Conservation (phyloP, 352 stramenopile genomes). For the Aphanomyces invadans region DNA sequence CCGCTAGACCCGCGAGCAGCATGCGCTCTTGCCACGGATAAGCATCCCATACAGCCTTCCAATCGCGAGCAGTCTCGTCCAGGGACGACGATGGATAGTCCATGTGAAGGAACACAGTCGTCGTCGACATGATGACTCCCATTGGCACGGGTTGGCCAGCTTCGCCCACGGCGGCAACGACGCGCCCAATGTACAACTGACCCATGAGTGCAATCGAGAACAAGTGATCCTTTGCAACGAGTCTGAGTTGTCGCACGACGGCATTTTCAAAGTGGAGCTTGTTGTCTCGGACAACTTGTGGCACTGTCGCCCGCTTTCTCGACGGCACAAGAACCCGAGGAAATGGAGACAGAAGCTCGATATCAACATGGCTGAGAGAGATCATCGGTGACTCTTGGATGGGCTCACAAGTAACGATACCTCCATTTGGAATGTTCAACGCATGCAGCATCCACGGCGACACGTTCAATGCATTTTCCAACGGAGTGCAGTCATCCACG, state of each 20-base stretch:
- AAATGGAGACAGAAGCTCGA: not conserved
- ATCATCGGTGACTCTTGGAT: conserved; percentile 22
- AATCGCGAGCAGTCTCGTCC: conserved; percentile 27
- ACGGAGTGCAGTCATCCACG: conserved; percentile 17
- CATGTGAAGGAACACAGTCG: not conserved
- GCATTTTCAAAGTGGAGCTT: conserved; percentile 8
- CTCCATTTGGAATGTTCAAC: conserved; percentile 25
- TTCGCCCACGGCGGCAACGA: not conserved
- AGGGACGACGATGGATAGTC: not conserved
- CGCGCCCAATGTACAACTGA: not conserved
- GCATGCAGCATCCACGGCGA: conserved; percentile 44
- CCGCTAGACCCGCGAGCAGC: conserved; percentile 33
- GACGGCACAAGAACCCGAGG: not conserved
- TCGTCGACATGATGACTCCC: not conserved
- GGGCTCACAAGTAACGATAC: not conserved
- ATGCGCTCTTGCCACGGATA: conserved; percentile 28
- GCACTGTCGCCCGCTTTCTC: not conserved
- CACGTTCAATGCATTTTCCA: conserved; percentile 33
- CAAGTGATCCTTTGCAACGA: not conserved
- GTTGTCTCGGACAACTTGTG: conserved; percentile 9
- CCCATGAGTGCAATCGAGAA: conserved; percentile 2
- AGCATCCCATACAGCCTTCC: conserved; percentile 26
- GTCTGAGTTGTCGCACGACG: not conserved
- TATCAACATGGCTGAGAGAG: conserved; percentile 1
- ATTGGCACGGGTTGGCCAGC: not conserved